These are phyloP conservation scores for Diutina ranongensis DNA, from an alignment of 1,139 yeast species.

Conservation along the genomic window DNA sequence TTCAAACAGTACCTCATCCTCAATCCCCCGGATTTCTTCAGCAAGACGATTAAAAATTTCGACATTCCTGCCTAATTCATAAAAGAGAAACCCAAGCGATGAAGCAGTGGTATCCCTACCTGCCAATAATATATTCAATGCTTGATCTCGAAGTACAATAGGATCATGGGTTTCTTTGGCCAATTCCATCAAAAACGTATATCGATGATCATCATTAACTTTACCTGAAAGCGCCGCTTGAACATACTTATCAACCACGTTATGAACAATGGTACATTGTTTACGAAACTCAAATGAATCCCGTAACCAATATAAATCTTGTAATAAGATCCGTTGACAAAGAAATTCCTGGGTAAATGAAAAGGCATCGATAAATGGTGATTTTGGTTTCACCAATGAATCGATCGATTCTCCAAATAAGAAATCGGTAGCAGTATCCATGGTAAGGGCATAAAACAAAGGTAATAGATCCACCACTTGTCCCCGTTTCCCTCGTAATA, in stretches of 20 bases:
- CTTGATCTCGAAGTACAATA: slow-evolving; percentile 3
- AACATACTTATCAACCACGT: not conserved
- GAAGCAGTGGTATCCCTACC: slow-evolving; percentile 6
- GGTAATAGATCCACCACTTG: not conserved
- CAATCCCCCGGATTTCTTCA: not conserved
- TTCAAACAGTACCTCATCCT: slow-evolving; percentile 1
- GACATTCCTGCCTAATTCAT: not conserved
- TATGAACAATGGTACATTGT: not conserved
- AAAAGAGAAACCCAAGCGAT: not conserved
- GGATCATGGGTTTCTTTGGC: slow-evolving; percentile 6
- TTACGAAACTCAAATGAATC: not conserved
- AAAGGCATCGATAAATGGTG: not conserved
- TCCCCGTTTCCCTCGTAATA: not conserved
- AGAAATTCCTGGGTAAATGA: not conserved
- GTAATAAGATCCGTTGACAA: not conserved
- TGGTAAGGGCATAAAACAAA: not conserved
- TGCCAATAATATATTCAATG: slow-evolving; percentile 2
- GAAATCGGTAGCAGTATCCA: slow-evolving; percentile 5
- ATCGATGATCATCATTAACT: not conserved
- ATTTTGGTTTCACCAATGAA: not conserved
- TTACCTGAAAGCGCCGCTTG: not conserved
- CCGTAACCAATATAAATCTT: not conserved
- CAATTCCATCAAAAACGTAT: slow-evolving; percentile 5
- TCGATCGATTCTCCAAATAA: slow-evolving; percentile 5
- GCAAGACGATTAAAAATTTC: not conserved